Evolutionary conservation across 208 protist species (phyloP).

Genomic region (Acanthamoeba polyphaga): DNA sequence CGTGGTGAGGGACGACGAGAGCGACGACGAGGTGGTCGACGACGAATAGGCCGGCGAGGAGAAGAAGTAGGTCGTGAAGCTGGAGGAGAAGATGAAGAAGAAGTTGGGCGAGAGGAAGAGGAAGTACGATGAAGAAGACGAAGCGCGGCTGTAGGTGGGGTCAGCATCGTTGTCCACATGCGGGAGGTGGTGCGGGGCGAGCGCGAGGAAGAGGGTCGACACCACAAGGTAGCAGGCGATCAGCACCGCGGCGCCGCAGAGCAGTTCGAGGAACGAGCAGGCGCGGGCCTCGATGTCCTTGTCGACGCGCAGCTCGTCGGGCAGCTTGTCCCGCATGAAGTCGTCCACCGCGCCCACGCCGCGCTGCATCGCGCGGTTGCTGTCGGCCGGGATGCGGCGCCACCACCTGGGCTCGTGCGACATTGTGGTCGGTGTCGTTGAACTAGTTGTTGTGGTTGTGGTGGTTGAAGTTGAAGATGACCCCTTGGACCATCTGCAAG

Average conservation of each 20-base stretch:
- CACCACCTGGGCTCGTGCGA: too few relatives aligned
- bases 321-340: neutral
- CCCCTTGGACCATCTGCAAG: neutral
- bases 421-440: neutral
- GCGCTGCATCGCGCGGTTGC: neutral
- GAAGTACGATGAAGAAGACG: neutral
- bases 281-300: neutral
- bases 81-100: slow-evolving; percentile 44
- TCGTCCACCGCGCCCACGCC: neutral
- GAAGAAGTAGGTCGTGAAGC: neutral
- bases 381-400: neutral
- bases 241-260: neutral
- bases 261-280: neutral
- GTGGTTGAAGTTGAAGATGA: neutral
- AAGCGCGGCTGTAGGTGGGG: neutral
- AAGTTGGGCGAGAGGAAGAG: neutral
- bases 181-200: neutral
- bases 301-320: neutral
- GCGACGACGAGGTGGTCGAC: neutral
- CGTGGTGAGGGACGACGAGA: neutral
- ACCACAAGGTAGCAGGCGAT: neutral
- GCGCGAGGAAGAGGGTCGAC: neutral
- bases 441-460: neutral
- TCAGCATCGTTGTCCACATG: neutral
- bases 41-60: neutral